Base-by-base conservation (phyloP, 2,329 filamentous ascomycete species). In the Talaromyces sp. region DNA sequence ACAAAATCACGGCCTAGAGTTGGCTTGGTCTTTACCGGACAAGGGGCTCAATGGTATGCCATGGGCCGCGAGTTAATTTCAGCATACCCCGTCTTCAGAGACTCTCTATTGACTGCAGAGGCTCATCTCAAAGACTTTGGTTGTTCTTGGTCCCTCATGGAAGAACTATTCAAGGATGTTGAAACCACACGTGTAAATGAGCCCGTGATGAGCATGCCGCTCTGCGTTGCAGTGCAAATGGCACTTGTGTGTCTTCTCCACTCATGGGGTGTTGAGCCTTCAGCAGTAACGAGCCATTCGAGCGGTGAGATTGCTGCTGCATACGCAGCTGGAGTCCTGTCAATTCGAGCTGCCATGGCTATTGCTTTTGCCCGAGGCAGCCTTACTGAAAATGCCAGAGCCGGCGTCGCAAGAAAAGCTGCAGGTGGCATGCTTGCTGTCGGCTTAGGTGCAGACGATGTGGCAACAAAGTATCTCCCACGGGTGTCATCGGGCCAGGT, bases 231-330 rank as follows among this genome's bases (percentile, higher is more conserved):
- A 0, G 57, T 83, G 2, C 81, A 83, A 60, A 63, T 83, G 3
- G 75, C 74, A 1, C 58, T 82, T 6, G 72, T 75, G 0, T 69
- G 76, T 13, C 65, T 82, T 3, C 64, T 83, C 1, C 41, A 69
- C 22, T 73, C 74, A 2, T 80, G 75, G 72, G 71, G 70, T 1
- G 66, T 82, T n/a, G 56, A 52, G 8, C 76, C 78, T 0, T 41
- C 59, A 0, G 70, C 67, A 4, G 77, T 80, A 0, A 65, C 71
- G 3, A 77, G 79, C 1, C 79, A 82, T 57, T 80, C 77, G 0
- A 74, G 69, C 43, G 79, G 79, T 13, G 79, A 82, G 52, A 80
- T 81, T 27, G 77, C 63, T 2, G 78, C 78, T 6, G 79, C 79
- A 0, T 81, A 77, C 50, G 71, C n/a, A n/a, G n/a, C n/a, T n/a